phyloP scores from a whole-genome alignment of 2,329 filamentous ascomycete species.

The Fusarium fujikuroi region DNA sequence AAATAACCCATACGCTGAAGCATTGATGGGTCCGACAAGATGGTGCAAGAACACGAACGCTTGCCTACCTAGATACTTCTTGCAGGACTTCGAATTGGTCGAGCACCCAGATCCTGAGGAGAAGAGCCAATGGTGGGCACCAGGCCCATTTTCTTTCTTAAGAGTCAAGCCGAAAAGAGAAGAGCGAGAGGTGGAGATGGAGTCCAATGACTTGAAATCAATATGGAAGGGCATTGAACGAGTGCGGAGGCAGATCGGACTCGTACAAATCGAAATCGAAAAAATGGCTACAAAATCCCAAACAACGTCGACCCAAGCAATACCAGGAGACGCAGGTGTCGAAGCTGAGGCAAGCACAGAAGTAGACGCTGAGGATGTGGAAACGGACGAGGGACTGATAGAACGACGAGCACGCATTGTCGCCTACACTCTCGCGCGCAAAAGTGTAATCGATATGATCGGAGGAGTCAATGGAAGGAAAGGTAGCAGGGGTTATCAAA shows the following conservation, averaged over 20 bases:
- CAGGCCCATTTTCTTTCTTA: constrained; percentile 53
- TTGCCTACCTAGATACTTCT: constrained; percentile 68
- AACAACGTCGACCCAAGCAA: neutral
- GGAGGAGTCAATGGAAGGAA: neutral
- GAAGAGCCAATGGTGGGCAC: constrained; percentile 65
- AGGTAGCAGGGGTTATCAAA: neutral
- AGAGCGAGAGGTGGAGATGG: neutral
- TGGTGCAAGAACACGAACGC: constrained; percentile 61
- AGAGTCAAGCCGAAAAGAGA: constrained; percentile 29
- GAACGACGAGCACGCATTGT: constrained; percentile 25
- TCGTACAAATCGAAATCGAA: neutral
- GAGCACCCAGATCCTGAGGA: constrained; percentile 66
- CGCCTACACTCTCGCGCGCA: constrained; percentile 45
- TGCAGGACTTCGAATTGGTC: constrained; percentile 69
- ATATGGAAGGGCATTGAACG: neutral
- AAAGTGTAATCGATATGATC: constrained; percentile 45
- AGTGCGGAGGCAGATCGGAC: neutral
- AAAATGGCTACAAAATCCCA: neutral
- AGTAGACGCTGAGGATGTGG: neutral
- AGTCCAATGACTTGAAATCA: neutral
- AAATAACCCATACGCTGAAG: constrained; percentile 72
- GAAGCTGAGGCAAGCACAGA: neutral
- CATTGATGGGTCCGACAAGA: constrained; percentile 70
- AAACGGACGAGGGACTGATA: neutral
- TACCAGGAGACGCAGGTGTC: neutral